Conservation (phyloP, 805 yeast species). For the Lachancea lanzarotensis region DNA sequence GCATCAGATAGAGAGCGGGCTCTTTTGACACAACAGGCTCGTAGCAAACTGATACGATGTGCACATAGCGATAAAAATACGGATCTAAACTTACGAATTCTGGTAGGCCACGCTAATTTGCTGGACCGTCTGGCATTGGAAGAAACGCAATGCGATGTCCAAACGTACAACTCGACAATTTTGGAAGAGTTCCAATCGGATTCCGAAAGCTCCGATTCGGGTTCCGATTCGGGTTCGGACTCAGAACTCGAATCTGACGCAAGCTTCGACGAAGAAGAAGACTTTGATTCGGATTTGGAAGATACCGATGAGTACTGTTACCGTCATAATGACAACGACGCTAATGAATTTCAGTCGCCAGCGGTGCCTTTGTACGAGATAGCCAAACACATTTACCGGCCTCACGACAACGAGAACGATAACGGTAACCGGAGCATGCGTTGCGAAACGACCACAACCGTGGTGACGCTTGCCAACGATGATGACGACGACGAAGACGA, state of each 20-base stretch:
- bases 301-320: neutral
- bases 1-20: slow-evolving; percentile 6
- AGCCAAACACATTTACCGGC: slow-evolving; percentile 3
- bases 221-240: slow-evolving; percentile 1
- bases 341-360: neutral
- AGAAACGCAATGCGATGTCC: slow-evolving; percentile 9
- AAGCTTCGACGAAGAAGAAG: neutral
- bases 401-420: slow-evolving; percentile 3
- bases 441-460: slow-evolving; percentile 4
- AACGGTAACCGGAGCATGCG: neutral
- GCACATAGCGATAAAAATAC: slow-evolving; percentile 15
- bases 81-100: slow-evolving; percentile 23
- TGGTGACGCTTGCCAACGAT: neutral
- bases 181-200: slow-evolving; percentile 4
- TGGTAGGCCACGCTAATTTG: slow-evolving; percentile 32
- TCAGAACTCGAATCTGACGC: slow-evolving; percentile 1
- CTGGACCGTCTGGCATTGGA: slow-evolving; percentile 24
- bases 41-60: slow-evolving; percentile 18
- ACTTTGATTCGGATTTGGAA: neutral
- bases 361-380: slow-evolving; percentile 1
- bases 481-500: slow-evolving; percentile 9
- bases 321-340: neutral
- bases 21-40: slow-evolving; percentile 19
- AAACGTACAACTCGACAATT: slow-evolving; percentile 7
- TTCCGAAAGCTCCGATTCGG: slow-evolving; percentile 8